Conservation (phyloP, 768 basidiomycete genomes). For the Rhizopogon rudus region DNA sequence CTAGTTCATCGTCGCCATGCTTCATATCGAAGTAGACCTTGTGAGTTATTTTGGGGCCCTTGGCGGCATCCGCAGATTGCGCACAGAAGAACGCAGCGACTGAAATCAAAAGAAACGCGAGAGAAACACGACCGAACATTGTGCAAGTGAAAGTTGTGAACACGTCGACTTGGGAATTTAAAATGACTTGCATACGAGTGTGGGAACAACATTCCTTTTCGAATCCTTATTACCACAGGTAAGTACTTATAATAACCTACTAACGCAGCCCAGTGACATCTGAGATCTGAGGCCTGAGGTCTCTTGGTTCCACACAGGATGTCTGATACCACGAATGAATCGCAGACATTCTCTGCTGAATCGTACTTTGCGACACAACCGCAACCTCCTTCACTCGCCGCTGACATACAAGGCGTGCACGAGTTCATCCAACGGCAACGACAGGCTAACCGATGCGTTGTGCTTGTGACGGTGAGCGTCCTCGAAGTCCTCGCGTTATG, state of each 20-base stretch:
- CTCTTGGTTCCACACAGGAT: slow-evolving; percentile 2
- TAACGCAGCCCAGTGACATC: too few species aligned
- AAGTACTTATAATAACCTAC: too few species aligned
- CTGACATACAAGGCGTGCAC: slow-evolving; percentile 58
- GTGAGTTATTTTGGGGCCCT: slow-evolving; percentile 86
- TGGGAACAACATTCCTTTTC: slow-evolving; percentile 24
- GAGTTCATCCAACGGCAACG: slow-evolving; percentile 70
- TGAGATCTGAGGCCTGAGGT: too few species aligned
- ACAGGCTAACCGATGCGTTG: slow-evolving; percentile 66
- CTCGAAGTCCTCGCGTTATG: not conserved
- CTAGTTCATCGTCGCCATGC: slow-evolving; percentile 84
- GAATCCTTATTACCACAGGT: too few species aligned
- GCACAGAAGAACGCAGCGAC: slow-evolving; percentile 68
- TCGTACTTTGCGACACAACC: slow-evolving; percentile 87
- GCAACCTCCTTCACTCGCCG: slow-evolving; percentile 67
- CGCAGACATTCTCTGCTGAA: slow-evolving; percentile 72
- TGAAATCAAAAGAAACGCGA: slow-evolving; percentile 58
- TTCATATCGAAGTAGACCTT: slow-evolving; percentile 94
- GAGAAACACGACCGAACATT: slow-evolving; percentile 58
- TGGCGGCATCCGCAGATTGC: slow-evolving; percentile 72
- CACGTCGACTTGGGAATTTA: not conserved
- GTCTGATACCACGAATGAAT: slow-evolving; percentile 10
- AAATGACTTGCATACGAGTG: not conserved
- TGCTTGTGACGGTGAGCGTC: slow-evolving; percentile 83
- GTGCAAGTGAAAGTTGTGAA: slow-evolving; percentile 1